Conservation (phyloP, 2,329 filamentous ascomycete species). For the Aspergillus neotritici region DNA sequence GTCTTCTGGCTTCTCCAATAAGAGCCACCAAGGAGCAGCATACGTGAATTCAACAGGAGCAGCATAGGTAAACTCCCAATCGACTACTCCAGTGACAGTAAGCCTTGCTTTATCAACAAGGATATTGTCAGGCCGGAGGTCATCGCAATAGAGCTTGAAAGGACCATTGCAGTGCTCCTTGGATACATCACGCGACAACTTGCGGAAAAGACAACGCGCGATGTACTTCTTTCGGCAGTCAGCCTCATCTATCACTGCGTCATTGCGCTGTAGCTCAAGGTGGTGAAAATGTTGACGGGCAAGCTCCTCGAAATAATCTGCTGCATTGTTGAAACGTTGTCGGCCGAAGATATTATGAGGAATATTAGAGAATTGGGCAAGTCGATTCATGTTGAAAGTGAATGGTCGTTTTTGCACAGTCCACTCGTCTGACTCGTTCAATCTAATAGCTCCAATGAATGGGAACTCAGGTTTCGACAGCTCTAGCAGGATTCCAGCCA, state of each 20-base stretch:
- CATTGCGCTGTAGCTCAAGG: conserved; percentile 23
- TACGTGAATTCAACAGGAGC: conserved; percentile 21
- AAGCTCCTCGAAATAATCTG: conserved; percentile 24
- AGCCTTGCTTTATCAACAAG: conserved; percentile 19
- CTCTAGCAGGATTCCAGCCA: conserved; percentile 23
- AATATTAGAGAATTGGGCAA: conserved; percentile 21
- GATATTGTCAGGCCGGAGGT: conserved; percentile 24
- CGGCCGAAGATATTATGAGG: conserved; percentile 13
- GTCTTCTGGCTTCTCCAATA: conserved; percentile 22
- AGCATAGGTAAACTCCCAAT: conserved; percentile 27
- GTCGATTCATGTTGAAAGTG: conserved; percentile 25
- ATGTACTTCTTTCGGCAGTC: conserved; percentile 26
- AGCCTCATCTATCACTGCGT: conserved; percentile 17
- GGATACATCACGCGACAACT: conserved; percentile 16
- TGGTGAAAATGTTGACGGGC: conserved; percentile 23
- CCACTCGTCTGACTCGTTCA: conserved; percentile 12
- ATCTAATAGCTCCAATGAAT: conserved; percentile 19
- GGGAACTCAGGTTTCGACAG: conserved; percentile 22
- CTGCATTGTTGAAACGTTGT: conserved; percentile 17
- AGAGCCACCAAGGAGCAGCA: conserved; percentile 23
- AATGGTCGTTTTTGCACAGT: conserved; percentile 15
- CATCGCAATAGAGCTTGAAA: conserved; percentile 28
- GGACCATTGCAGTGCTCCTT: conserved; percentile 17
- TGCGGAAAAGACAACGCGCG: conserved; percentile 20
- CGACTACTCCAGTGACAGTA: conserved; percentile 18